Base-by-base conservation (phyloP, 768 basidiomycete species). In the Amyloporia xantha region DNA sequence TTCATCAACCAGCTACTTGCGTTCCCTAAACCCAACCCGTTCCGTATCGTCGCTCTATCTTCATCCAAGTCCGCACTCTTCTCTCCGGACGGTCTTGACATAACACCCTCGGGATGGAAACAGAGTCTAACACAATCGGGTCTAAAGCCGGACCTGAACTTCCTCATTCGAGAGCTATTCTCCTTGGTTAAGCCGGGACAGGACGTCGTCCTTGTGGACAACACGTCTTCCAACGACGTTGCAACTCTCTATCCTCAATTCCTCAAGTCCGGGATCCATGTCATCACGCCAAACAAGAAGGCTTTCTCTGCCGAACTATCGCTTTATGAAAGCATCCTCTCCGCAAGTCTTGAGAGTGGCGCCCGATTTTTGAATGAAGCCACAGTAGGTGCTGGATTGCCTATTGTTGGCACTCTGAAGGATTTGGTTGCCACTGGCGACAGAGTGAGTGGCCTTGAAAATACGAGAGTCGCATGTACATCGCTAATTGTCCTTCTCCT, bases 261-360 rank as follows among this genome's bases (percentile, higher is more conserved):
- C 69, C 69, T 98, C 38, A 69, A 71, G 43, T 76, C 77, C 3
- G 93, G 94, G 2, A 77, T 98, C 51, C 78, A 84, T 61, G 81
- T 99, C 58, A 81, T 95, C 40, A 99, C 96, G 1, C 95, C 96
- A 13, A 99, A 98, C 75, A 99, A 99, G 68, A 98, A 97, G 68
- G 96, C 88, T 0, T 91, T 84, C 62, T 94, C 91, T 12, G 84
- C 86, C 0, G 72, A 79, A 17, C 69, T 82, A 24, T 58, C 55
- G 17, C 69, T 96, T 30, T 97, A 86, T 62, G 69, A 85, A 44
- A 64, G 69, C 20, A 92, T 98, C 54, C 53, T 85, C 20, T 60
- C 60, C 4, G 79, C 87, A 2, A 79, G 78, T 52, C 65, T 69
- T 48, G 72, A 73, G 49, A 75, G 77, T 45, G 78, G 82, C 3